Evolutionary conservation across 73 alveolate genomes (phyloP).

Genomic region (Breviolum minutum): DNA sequence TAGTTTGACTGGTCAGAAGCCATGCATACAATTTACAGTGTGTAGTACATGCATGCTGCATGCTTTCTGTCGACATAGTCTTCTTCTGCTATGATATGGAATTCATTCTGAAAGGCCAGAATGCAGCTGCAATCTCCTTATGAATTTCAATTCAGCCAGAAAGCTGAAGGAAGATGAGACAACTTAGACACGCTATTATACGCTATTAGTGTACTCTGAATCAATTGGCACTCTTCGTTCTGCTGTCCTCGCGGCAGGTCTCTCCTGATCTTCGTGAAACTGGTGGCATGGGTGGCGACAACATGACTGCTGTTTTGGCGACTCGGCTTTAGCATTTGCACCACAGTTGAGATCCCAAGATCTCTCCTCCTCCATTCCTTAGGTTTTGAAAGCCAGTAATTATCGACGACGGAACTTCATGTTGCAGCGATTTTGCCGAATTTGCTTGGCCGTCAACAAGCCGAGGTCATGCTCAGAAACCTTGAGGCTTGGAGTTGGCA

Average conservation of each 20-base stretch:
- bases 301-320: slow-evolving; percentile 98
- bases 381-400: neutral
- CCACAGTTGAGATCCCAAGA: neutral
- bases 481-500: neutral
- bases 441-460: neutral
- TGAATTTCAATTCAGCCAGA: too few relatives aligned
- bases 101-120: too few relatives aligned
- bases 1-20: neutral
- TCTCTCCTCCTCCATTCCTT: neutral
- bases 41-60: too few relatives aligned
- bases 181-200: too few relatives aligned
- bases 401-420: neutral
- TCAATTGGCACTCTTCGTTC: neutral
- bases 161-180: too few relatives aligned
- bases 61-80: too few relatives aligned
- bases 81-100: too few relatives aligned
- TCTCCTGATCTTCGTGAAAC: slow-evolving; percentile 96
- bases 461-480: slow-evolving; percentile 36
- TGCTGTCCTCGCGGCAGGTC: slow-evolving; percentile 2
- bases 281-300: slow-evolving; percentile 98
- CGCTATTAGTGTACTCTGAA: too few relatives aligned
- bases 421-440: neutral
- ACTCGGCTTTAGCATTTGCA: slow-evolving; percentile 31
- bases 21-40: too few relatives aligned
- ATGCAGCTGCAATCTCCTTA: too few relatives aligned